A percentile compares a stretch with the other conserved stretches of the same genome.
These are phyloP conservation scores for Mimosa pudica DNA, from an alignment of 306 rosid species.

Conservation along the genomic window DNA sequence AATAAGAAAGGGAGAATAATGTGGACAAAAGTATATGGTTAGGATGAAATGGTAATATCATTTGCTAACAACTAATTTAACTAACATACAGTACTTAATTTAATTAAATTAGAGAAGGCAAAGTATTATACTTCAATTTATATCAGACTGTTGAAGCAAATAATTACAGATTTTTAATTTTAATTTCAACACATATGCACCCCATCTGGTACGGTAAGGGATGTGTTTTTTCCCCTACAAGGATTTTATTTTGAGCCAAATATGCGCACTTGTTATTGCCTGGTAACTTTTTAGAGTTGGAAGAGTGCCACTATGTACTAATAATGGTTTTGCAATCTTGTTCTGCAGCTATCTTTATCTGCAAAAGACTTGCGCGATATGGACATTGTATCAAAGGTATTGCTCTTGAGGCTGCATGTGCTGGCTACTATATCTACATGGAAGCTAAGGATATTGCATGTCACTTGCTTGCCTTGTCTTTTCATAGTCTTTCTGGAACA, in stretches of 20 bases:
- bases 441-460: not conserved
- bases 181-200: not conserved
- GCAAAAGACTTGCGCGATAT: constrained; percentile 66
- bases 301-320: no score
- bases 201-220: not conserved
- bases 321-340: constrained; percentile 34
- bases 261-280: not conserved
- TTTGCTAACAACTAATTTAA: no score
- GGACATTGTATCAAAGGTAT: constrained; percentile 61
- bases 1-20: no score
- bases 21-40: no score
- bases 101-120: no score
- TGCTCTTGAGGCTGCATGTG: not conserved
- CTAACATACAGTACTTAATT: no score
- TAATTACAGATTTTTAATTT: not conserved
- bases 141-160: not conserved
- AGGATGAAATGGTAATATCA: no score
- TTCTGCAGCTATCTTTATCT: constrained; percentile 66
- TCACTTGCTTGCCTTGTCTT: not conserved
- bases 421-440: not conserved
- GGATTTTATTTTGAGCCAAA: not conserved
- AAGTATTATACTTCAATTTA: not conserved
- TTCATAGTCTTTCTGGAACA: not conserved
- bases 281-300: not conserved
- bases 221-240: not conserved